Conservation (phyloP, 192 early-diverging fungal species). For the Obelidium mucronatum region DNA sequence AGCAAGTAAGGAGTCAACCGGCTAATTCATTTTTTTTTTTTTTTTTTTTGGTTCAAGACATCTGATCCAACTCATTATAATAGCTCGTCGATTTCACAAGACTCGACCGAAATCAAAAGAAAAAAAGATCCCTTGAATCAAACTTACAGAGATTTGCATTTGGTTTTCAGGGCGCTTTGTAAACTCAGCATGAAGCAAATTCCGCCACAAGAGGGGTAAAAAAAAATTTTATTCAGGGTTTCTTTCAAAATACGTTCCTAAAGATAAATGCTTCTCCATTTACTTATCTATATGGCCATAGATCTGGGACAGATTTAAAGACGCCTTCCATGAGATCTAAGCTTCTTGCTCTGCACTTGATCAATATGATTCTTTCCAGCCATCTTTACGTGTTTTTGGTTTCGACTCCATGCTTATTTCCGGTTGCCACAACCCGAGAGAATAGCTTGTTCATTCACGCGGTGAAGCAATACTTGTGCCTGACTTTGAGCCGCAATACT, state of each 20-base stretch:
- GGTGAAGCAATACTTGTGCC: constrained; percentile 85
- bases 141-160: constrained; percentile 72
- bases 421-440: constrained; percentile 16
- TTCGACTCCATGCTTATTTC: constrained; percentile 56
- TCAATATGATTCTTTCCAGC: constrained; percentile 75
- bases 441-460: constrained; percentile 72
- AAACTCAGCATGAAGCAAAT: constrained; percentile 88
- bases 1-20: background rate
- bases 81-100: background rate
- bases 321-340: constrained; percentile 86
- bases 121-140: constrained; percentile 22
- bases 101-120: constrained; percentile 1
- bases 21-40: constrained; percentile 1
- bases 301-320: constrained; percentile 70
- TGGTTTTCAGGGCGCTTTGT: constrained; percentile 87
- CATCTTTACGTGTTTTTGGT: constrained; percentile 79
- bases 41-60: background rate
- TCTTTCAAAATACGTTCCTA: constrained; percentile 15
- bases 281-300: constrained; percentile 24
- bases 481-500: constrained; percentile 83
- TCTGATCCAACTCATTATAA: too few species aligned
- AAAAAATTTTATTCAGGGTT: background rate
- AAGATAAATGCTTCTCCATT: constrained; percentile 1
- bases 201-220: constrained; percentile 63
- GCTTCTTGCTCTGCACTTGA: constrained; percentile 80